Percentiles rank a stretch among this genome's conserved stretches.
These are phyloP conservation scores for Acmispon strigosus DNA, from an alignment of 306 rosid species.

Conservation along the genomic window DNA sequence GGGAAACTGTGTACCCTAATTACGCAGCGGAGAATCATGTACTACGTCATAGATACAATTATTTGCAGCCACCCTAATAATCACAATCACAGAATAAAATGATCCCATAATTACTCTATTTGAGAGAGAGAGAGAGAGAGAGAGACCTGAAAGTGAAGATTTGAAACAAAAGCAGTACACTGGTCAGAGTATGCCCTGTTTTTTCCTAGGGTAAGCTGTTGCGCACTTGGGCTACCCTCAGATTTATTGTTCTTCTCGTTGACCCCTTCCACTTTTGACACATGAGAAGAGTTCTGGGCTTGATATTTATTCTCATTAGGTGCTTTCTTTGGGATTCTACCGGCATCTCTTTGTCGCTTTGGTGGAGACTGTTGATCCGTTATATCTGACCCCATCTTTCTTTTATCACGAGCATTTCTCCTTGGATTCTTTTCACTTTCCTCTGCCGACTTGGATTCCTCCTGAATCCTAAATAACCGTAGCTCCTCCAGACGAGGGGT, in stretches of 20 bases:
- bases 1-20: too few relatives aligned
- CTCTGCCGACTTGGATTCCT: conserved; percentile 52
- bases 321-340: conserved; percentile 37
- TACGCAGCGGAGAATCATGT: too few relatives aligned
- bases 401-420: conserved; percentile 58
- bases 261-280: conserved; percentile 27
- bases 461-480: conserved; percentile 52
- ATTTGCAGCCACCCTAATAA: too few relatives aligned
- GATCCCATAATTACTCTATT: too few relatives aligned
- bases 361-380: conserved; percentile 44
- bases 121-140: neutral
- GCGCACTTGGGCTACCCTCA: conserved; percentile 32
- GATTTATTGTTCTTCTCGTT: conserved; percentile 29
- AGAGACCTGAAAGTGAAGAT: conserved; percentile 53
- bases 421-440: conserved; percentile 47
- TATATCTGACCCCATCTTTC: conserved; percentile 52
- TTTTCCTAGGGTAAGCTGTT: conserved; percentile 35
- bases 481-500: conserved; percentile 75
- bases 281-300: conserved; percentile 27
- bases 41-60: too few relatives aligned
- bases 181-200: conserved; percentile 59
- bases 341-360: conserved; percentile 55
- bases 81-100: too few relatives aligned
- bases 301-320: conserved; percentile 40
- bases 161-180: conserved; percentile 84